These are phyloP conservation scores for Eucalyptus regnans DNA, from an alignment of 345 rosid species.

Conservation along the genomic window DNA sequence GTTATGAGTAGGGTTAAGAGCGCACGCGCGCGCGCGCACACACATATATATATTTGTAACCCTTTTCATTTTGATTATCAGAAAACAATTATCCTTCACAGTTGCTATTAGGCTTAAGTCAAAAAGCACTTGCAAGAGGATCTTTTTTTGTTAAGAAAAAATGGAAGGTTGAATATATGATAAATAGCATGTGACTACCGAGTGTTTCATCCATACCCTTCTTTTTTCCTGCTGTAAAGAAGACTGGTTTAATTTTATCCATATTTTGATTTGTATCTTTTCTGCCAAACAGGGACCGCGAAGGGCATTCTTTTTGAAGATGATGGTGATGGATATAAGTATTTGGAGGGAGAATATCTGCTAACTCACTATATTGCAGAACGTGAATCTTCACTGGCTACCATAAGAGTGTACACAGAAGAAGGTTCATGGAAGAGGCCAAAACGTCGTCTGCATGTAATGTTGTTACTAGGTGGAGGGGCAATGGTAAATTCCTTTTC, in stretches of 20 bases:
- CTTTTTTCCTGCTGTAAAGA: neutral
- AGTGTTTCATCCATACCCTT: neutral
- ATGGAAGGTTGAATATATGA: neutral
- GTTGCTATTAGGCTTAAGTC: neutral
- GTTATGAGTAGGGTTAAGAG: no score
- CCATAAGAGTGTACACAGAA: conserved; percentile 40
- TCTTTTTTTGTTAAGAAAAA: neutral
- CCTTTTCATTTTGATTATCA: no score
- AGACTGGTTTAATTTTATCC: neutral
- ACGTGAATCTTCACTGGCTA: conserved; percentile 41
- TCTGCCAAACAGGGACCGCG: conserved; percentile 42
- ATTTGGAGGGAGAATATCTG: conserved; percentile 46
- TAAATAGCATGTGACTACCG: neutral
- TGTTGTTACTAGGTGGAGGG: conserved; percentile 69
- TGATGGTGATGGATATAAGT: conserved; percentile 88
- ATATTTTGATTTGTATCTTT: neutral
- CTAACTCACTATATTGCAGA: conserved; percentile 60
- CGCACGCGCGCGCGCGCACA: no score
- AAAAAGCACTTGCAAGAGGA: neutral
- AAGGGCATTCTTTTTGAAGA: conserved; percentile 73
- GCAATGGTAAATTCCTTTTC: conserved; percentile 42
- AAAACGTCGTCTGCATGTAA: conserved; percentile 50
- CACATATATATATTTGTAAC: no score
- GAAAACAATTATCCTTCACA: no score
- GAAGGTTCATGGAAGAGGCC: conserved; percentile 90